Base-by-base conservation (phyloP, 306 rosid species). In the Sphenostylis stenocarpa region DNA sequence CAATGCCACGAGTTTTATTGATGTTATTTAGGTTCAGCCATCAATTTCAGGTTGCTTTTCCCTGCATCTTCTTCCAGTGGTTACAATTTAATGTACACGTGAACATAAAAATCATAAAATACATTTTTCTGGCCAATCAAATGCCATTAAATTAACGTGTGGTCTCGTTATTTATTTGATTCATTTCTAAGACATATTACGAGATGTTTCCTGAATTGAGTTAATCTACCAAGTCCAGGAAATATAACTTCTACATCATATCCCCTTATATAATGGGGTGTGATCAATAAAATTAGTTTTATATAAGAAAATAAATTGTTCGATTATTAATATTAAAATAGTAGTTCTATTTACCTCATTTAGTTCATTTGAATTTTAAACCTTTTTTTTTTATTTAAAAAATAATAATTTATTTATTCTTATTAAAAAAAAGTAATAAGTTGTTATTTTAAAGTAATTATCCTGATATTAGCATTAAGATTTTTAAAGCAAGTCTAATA, bases 1-100 rank as follows among this genome's bases (percentile, higher is more conserved):
- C 41, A 44, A n/a, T 58, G 41, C 31, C 19, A 64, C 70, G 20
- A 36, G 17, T 64, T 64, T 64, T 24, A 8, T 44, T 44, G 21
- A 45, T 60, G 29, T 44, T 74, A 41, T 58, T 26, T 3, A 39
- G 17, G 29, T 73, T 58, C 57, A 58, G 51, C 34, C 9, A 7
- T 64, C 70, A 64, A 38, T 60, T 58, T 73, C 68, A 23, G 53
- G 68, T 73, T 73, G 21, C 20, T 28, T 73, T 73, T 60, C 21
- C 14, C 58, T 60, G 28, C 33, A 62, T 44, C 55, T 44, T 58
- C 33, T 28, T 72, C 47, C 45, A 13, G 44, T 28, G 58, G 47
- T 60, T 60, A 38, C 70, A 60, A 19, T 57, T 73, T 43, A 45
- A 26, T 31, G 12, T 20, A 41, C 77, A 41, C 31, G 51, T 44